These are phyloP conservation scores for Rheum nobile DNA, from an alignment of 148 eudicot genomes.

Conservation along the genomic window DNA sequence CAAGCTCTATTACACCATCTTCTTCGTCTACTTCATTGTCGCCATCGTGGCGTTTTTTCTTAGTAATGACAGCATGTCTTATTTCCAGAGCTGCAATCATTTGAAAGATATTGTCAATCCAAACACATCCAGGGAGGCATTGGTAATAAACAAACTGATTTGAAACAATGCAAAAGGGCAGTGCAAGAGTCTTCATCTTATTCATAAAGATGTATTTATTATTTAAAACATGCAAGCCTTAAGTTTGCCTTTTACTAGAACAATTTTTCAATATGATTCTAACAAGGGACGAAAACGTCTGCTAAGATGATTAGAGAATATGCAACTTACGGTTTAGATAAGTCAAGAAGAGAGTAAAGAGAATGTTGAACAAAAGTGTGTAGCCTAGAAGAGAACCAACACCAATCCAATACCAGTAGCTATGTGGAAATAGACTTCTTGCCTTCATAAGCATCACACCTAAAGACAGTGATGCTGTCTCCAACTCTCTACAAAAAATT, in stretches of 20 bases:
- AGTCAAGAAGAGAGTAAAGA: conserved; percentile 73
- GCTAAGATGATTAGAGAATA: conserved; percentile 1
- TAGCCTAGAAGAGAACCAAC: conserved; percentile 88
- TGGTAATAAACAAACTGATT: too few relatives aligned
- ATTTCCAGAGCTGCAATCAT: conserved; percentile 57
- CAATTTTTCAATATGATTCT: not conserved
- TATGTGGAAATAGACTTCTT: conserved; percentile 68
- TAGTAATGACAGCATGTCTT: conserved; percentile 47
- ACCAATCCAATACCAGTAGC: conserved; percentile 98
- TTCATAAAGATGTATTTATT: too few relatives aligned
- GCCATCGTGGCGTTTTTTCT: conserved; percentile 18
- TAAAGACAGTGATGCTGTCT: conserved; percentile 35
- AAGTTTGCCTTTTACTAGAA: not conserved
- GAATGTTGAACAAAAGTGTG: conserved; percentile 57
- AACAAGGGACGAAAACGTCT: not conserved
- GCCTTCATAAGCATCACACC: conserved; percentile 73
- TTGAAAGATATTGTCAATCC: conserved; percentile 3
- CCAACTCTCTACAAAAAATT: conserved; percentile 47
- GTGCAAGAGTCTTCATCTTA: too few relatives aligned
- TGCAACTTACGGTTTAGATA: conserved; percentile 78
- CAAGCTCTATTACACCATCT: conserved; percentile 30
- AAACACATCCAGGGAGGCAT: too few relatives aligned
- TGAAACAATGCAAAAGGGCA: too few relatives aligned
- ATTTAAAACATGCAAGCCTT: too few relatives aligned
- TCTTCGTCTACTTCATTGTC: conserved; percentile 23